Evolutionary conservation across 2,329 filamentous ascomycete species (phyloP).

Genomic region (Ceratocystis alfenasii): DNA sequence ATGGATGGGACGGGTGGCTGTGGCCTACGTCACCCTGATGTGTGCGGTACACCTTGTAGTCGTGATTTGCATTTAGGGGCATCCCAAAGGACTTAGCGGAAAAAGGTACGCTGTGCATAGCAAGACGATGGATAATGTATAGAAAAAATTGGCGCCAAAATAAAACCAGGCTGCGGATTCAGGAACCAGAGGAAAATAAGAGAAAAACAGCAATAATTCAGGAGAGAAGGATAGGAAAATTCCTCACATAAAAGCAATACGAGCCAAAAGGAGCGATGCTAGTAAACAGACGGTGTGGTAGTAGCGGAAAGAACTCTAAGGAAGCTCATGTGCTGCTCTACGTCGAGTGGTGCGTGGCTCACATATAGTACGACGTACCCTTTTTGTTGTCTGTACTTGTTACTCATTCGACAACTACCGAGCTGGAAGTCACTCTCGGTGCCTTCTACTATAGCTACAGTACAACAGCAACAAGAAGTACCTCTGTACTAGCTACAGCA

Average conservation of each 20-base stretch:
- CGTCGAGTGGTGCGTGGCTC: background rate
- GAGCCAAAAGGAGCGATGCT: background rate
- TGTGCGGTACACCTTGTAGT: background rate
- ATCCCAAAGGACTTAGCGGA: background rate
- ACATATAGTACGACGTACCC: background rate
- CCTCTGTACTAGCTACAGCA: background rate
- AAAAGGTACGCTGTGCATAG: background rate
- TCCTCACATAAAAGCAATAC: background rate
- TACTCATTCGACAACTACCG: background rate
- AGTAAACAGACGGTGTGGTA: too few species aligned
- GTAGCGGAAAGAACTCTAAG: too few species aligned
- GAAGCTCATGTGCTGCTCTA: too few species aligned
- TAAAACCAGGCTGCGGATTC: background rate
- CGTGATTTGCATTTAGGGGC: background rate
- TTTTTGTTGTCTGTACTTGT: background rate
- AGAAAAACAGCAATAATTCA: background rate
- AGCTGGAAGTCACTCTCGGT: background rate
- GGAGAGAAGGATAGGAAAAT: background rate
- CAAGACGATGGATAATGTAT: background rate
- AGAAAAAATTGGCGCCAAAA: background rate
- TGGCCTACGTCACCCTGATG: slow-evolving; percentile 1
- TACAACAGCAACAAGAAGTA: background rate
- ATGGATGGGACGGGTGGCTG: background rate
- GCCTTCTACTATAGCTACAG: background rate
- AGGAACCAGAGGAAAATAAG: background rate